phyloP scores from a whole-genome alignment of 306 rosid genomes.

The Crotalaria pallida region DNA sequence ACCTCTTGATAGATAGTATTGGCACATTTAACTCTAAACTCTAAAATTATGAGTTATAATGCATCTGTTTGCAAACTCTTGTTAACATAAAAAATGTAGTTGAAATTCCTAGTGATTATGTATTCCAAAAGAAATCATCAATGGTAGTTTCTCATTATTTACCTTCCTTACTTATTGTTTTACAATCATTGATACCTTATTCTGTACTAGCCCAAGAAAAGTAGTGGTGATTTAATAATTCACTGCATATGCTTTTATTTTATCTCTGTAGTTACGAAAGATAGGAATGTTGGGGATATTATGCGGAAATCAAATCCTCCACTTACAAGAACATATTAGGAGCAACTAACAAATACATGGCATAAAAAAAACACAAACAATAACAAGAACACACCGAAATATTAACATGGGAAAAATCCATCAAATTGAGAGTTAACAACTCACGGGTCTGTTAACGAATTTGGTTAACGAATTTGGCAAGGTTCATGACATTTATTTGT shows the following conservation, averaged over 20 bases:
- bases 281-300: too few species aligned
- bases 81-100: neutral
- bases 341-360: too few species aligned
- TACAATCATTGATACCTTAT: neutral
- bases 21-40: neutral
- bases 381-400: too few species aligned
- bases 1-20: neutral
- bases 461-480: too few species aligned
- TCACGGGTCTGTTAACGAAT: too few species aligned
- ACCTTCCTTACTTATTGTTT: neutral
- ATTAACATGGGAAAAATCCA: too few species aligned
- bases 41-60: neutral
- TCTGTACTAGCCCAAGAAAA: neutral
- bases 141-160: neutral
- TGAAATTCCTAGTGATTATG: neutral
- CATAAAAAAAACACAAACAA: too few species aligned
- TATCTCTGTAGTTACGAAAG: neutral
- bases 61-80: neutral
- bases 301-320: too few species aligned
- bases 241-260: neutral
- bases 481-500: too few species aligned
- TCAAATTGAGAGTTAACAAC: too few species aligned
- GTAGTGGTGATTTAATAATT: neutral
- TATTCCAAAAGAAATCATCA: neutral
- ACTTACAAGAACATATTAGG: too few species aligned